Base-by-base conservation (phyloP, 805 yeast species). In the Wickerhamiella azymoides region DNA sequence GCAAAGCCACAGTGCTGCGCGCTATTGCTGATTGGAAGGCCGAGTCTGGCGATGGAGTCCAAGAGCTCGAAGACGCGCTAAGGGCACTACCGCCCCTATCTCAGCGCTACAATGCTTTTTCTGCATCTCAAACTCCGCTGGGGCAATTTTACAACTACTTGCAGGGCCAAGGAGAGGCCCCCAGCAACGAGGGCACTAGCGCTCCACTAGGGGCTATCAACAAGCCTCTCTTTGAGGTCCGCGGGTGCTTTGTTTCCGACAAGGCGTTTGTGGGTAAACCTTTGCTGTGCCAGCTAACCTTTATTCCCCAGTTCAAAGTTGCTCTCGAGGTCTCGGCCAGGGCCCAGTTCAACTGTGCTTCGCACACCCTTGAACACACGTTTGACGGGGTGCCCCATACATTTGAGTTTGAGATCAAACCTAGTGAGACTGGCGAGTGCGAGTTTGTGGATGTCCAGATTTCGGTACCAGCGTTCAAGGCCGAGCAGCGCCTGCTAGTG, bases 391-490 rank as follows among this genome's bases (percentile, higher is more conserved):
- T n/a, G n/a, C 27, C 14, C 2, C 35, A 25, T 10, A 56, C 57
- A 1, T 60, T 63, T 47, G 57, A 63, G 49, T 37, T 60, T 25
- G 40, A 46, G 3, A 44, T 53, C 9, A 39, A 52, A 7, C 57
- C 62, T 1, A 45, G 51, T 11, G 54, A 52, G 18, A 53, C 56
- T 1, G 64, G 63, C 14, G 57, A 56, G 17, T 44, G 55, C 9
- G 45, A 47, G 37, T 40, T 57, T 16, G 43, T 47, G 25, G 49
- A 48, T 14, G 49, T 53, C 9, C 50, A 46, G 27, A 24, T 51
- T 18, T 38, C 32, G 36, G 48, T 39, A 14, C 46, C 43, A 13
- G 28, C 39, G 19, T 47, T 37, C 9, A 36, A 27, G 5, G 47
- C 49, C 14, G 26, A 37, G 2, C 59, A 54, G 45, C 43, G 41